Base-by-base conservation (phyloP, 768 basidiomycete species). In the Kondoa subrosea region DNA sequence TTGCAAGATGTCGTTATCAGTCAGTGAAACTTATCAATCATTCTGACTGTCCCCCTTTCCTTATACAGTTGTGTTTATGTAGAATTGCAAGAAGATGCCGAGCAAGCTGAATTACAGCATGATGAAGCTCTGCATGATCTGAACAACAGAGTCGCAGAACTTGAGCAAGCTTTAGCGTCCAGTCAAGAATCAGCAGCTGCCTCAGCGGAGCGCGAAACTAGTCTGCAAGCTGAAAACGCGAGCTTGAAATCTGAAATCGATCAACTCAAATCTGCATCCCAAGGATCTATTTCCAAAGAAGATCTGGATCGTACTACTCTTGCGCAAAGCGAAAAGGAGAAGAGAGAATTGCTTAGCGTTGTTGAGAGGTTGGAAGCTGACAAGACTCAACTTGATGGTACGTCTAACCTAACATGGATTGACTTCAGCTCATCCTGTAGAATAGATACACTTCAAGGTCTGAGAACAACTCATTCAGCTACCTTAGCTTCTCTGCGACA, bases 361-460 rank as follows among this genome's bases (percentile, higher is more conserved):
- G 83, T 91, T 2, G 90, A 87, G 76, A 82, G 88, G 65, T 78
- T 91, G 70, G 87, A 89, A 76, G 84, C 88, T 72, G 87, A 91
- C 69, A 80, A 81, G 56, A 74, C 81, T 4, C 83, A 87, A 74
- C 83, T 86, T 65, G 87, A 91, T 69, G 87, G 91, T 90, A 66
- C 66, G 81, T 73, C 1, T 12, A 3, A 1, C 14, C 25, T 29
- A 17, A 17, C n/a, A 40, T 69, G 26, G 17, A 4, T 30, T n/a
- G 26, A 31, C 25, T 56, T 31, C 56, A 25, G n/a, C 14, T 68
- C 16, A 17, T 16, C 66, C 33, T 16, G 82, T 74, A 81, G n/a
- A 86, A 74, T 84, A 88, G 72, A 83, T 86, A 32, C 83, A 87
- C 56, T 84, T 85, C 72, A 88, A 89, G 70, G 81, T 87, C 66